Evolutionary conservation across 768 basidiomycete genomes (phyloP), one percentile per base, ranked within the genome.

Genomic region (Mycena floridula): DNA sequence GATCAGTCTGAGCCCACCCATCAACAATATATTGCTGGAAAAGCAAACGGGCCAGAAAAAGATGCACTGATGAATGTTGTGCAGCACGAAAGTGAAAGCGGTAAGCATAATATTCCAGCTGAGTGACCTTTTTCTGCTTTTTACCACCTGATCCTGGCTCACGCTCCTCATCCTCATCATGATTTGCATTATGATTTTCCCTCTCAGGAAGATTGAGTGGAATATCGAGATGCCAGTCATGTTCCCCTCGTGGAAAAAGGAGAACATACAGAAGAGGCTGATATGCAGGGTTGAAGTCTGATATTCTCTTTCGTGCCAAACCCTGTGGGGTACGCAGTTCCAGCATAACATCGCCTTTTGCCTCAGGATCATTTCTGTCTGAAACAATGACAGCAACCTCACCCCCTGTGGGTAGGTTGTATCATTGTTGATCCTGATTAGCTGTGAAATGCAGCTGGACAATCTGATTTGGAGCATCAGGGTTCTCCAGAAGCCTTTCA

Each of bases 371-470:
- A 58, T 60, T 51, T 5, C 58, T n/a, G n/a, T n/a, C 64, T 42
- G 69, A 66, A 24, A 76, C 27, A 27, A 77, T 59, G 0, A 67
- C 62, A 30, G 69, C 69, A 45, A 77, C 58, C 38, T 74, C 70
- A 45, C 64, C 52, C 1, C 62, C 58, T 36, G 65, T 68, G 2
- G 74, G 74, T 0, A 69, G 47, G 50, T 77, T 76, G 41, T 77
- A 74, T 13, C 60, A 43, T 6, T 67, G 53, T 0, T 39, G 52
- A 57, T 74, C 70, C 25, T 44, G 25, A 8, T 46, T 44, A 42
- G 53, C 48, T 8, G 21, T 27, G 27, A 59, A 40, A 32, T 12
- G 24, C 22, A 7, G 44, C 12, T 26, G 3, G 8, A 44, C 50
- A 24, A 45, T 25, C 37, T 37, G 40, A 8, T 47, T 43, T 22